phyloP scores from a whole-genome alignment of 2,329 filamentous ascomycete genomes.

The Clonostachys byssicola region DNA sequence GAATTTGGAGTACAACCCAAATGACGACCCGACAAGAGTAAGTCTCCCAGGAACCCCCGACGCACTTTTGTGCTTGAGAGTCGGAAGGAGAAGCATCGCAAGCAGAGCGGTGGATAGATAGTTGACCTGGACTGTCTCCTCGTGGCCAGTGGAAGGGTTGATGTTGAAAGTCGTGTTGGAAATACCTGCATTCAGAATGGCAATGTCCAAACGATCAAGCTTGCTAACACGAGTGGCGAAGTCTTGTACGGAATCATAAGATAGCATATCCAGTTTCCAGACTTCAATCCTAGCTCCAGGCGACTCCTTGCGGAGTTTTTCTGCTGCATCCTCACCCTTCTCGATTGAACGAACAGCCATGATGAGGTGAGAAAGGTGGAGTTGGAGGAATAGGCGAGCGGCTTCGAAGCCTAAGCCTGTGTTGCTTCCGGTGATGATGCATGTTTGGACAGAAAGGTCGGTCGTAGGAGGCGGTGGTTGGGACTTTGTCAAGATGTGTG shows the following conservation, averaged over 20 bases:
- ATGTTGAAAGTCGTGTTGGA: conserved; percentile 9
- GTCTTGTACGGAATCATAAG: conserved; percentile 32
- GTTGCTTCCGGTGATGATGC: conserved; percentile 40
- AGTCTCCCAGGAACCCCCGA: conserved; percentile 7
- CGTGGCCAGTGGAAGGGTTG: conserved; percentile 24
- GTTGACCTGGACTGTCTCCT: conserved; percentile 34
- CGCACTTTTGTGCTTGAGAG: conserved; percentile 10
- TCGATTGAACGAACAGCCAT: conserved; percentile 30
- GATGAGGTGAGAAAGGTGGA: conserved; percentile 30
- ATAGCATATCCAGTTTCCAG: conserved; percentile 35
- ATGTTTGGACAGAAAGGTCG: conserved; percentile 22
- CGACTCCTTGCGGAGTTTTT: conserved; percentile 15
- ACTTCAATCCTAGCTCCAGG: conserved; percentile 28
- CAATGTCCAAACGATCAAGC: conserved; percentile 33
- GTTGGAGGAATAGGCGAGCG: conserved; percentile 28
- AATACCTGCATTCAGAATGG: conserved; percentile 38
- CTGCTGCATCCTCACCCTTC: conserved; percentile 32
- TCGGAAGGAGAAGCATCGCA: conserved; percentile 20
- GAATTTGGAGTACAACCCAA: conserved; percentile 11
- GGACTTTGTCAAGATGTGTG: too few species aligned
- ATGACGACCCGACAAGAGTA: conserved; percentile 18
- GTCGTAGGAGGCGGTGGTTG: too few species aligned
- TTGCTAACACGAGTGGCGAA: conserved; percentile 26
- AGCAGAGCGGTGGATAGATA: conserved; percentile 27
- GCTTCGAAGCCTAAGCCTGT: conserved; percentile 38